These are phyloP conservation scores for Suillus subluteus DNA, from an alignment of 768 basidiomycete species.

Conservation along the genomic window DNA sequence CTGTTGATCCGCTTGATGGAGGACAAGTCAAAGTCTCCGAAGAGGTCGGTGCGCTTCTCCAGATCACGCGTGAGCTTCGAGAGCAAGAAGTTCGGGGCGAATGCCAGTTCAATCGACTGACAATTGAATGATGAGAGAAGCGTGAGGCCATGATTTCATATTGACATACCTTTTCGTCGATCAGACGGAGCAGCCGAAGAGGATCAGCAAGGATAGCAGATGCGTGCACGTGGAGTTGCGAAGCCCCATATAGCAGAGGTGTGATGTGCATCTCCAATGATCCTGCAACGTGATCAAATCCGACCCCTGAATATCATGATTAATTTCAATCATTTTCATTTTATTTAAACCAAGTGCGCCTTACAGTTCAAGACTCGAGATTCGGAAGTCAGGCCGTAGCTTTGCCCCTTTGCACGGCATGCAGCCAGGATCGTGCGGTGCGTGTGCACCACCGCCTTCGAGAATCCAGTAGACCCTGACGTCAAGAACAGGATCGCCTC, in stretches of 20 bases:
- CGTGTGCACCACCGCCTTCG: conserved; percentile 44
- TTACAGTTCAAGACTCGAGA: conserved; percentile 46
- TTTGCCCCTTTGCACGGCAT: conserved; percentile 36
- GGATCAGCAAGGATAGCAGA: conserved; percentile 30
- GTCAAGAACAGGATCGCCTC: conserved; percentile 42
- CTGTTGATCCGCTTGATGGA: conserved; percentile 41
- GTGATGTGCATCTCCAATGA: conserved; percentile 46
- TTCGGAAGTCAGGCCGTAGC: conserved; percentile 36
- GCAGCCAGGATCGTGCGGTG: conserved; percentile 42
- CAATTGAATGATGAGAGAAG: conserved; percentile 9
- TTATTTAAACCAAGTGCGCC: conserved; percentile 2
- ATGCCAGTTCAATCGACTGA: conserved; percentile 34
- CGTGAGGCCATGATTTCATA: conserved; percentile 21
- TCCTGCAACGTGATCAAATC: conserved; percentile 50
- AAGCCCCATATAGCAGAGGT: conserved; percentile 35
- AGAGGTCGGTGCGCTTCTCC: conserved; percentile 25
- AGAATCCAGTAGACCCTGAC: conserved; percentile 49
- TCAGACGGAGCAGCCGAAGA: conserved; percentile 30
- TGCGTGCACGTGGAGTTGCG: conserved; percentile 27
- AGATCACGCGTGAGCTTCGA: conserved; percentile 41
- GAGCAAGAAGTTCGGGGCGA: conserved; percentile 48
- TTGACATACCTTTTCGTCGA: conserved; percentile 39
- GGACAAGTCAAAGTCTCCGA: conserved; percentile 37
- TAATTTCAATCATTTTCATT: neutral
- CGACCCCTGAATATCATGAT: conserved; percentile 35